Conservation (phyloP, 2,329 filamentous ascomycete genomes). For the Fusarium clavum region DNA sequence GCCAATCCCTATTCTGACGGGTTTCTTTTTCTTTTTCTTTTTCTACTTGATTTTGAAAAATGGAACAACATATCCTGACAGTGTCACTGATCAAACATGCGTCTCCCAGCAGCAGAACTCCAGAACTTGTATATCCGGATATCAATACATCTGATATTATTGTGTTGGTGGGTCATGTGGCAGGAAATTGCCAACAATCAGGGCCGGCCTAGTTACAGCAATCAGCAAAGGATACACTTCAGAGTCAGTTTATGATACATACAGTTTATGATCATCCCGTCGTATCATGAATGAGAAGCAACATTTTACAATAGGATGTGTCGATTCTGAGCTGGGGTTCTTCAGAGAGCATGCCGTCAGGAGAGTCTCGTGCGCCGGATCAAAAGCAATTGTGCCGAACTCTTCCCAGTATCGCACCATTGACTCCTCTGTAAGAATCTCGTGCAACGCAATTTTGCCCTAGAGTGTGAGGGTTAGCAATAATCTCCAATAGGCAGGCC, state of each 20-base stretch:
- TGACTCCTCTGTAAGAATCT: constrained; percentile 94
- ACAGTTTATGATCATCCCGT: constrained; percentile 96
- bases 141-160: constrained; percentile 21
- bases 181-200: constrained; percentile 97
- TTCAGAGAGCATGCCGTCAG: constrained; percentile 93
- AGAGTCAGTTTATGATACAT: constrained; percentile 54
- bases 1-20: constrained; percentile 22
- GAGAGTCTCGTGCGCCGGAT: constrained; percentile 92
- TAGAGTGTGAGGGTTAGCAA: constrained; percentile 53
- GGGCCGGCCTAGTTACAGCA: constrained; percentile 73
- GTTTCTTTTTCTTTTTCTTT: constrained; percentile 34
- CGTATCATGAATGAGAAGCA: constrained; percentile 98
- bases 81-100: constrained; percentile 2
- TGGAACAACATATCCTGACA: neutral
- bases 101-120: neutral
- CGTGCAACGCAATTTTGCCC: constrained; percentile 95
- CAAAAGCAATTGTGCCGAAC: constrained; percentile 97
- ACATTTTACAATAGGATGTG: constrained; percentile 83
- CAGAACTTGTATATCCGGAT: neutral
- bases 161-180: constrained; percentile 75
- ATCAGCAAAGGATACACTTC: constrained; percentile 50
- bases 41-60: constrained; percentile 8
- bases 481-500: neutral
- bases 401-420: constrained; percentile 99
- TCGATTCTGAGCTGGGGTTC: constrained; percentile 76